phyloP scores from a whole-genome alignment of 1,284 basidiomycete species.

The Stereum hirsutum region DNA sequence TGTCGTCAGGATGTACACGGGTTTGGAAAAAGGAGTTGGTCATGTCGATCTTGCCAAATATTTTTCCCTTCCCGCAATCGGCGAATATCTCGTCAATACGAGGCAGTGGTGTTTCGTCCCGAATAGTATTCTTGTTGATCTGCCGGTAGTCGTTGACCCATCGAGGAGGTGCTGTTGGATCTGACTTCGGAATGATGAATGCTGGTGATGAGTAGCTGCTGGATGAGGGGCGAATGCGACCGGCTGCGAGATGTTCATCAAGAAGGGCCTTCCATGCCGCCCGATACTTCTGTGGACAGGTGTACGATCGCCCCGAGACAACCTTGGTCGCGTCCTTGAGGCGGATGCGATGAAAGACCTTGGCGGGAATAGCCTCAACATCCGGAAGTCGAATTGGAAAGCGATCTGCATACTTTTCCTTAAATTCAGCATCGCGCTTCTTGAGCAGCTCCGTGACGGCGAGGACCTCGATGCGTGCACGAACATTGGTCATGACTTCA shows the following conservation, averaged over 20 bases:
- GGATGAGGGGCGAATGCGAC: slow-evolving; percentile 10
- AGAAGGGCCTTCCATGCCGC: slow-evolving; percentile 12
- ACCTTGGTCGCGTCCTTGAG: slow-evolving; percentile 14
- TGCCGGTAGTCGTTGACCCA: slow-evolving; percentile 27
- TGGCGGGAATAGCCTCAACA: slow-evolving; percentile 10
- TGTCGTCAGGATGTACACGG: slow-evolving; percentile 21
- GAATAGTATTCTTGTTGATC: slow-evolving; percentile 22
- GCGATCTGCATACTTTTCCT: slow-evolving; percentile 4
- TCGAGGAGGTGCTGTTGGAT: slow-evolving; percentile 16
- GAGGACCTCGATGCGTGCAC: background rate
- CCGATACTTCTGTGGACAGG: slow-evolving; percentile 14
- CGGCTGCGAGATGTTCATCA: slow-evolving; percentile 11
- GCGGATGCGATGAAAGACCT: slow-evolving; percentile 12
- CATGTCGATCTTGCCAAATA: slow-evolving; percentile 26
- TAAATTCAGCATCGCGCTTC: background rate
- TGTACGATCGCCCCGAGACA: slow-evolving; percentile 11
- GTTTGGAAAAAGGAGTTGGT: slow-evolving; percentile 30
- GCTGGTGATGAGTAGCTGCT: slow-evolving; percentile 18
- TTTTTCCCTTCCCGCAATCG: slow-evolving; percentile 19
- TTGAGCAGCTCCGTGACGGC: background rate
- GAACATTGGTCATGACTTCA: slow-evolving; percentile 6
- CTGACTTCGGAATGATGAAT: slow-evolving; percentile 24
- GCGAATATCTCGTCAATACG: slow-evolving; percentile 14
- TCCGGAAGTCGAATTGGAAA: slow-evolving; percentile 12
- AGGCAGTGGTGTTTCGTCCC: slow-evolving; percentile 17